Evolutionary conservation across 2,329 filamentous ascomycete species (phyloP).

Genomic region (Aulographum hederae): DNA sequence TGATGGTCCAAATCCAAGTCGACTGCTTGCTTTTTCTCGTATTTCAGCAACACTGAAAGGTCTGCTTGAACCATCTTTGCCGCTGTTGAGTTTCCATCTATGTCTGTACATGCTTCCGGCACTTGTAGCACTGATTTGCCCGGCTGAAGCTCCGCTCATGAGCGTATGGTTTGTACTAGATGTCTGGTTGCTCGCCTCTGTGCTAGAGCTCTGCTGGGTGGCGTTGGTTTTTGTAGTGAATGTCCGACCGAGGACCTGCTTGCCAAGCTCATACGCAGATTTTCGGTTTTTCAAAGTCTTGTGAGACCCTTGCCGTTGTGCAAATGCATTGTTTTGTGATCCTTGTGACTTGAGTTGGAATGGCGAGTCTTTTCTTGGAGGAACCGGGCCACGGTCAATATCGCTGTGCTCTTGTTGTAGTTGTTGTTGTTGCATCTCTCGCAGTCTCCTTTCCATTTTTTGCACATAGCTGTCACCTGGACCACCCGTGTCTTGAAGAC

Average conservation of each 20-base stretch:
- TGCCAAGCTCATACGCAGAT: constrained; percentile 62
- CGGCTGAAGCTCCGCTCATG: constrained; percentile 86
- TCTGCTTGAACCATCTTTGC: too few relatives aligned
- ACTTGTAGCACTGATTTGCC: constrained; percentile 84
- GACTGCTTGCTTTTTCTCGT: too few relatives aligned
- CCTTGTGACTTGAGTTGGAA: neutral
- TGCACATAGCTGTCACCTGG: constrained; percentile 73
- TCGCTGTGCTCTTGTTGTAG: constrained; percentile 6
- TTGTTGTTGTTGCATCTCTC: constrained; percentile 41
- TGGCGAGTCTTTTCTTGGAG: neutral
- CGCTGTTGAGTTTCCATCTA: too few relatives aligned
- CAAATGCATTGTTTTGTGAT: constrained; percentile 14
- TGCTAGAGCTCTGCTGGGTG: constrained; percentile 64
- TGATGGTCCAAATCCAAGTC: too few relatives aligned
- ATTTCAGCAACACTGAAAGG: too few relatives aligned
- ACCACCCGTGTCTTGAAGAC: constrained; percentile 37
- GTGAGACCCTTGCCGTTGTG: neutral
- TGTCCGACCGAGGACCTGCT: constrained; percentile 53
- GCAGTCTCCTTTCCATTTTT: constrained; percentile 72
- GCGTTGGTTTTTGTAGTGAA: constrained; percentile 77
- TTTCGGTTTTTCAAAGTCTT: constrained; percentile 40
- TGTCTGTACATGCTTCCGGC: constrained; percentile 91
- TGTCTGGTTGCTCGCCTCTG: constrained; percentile 48
- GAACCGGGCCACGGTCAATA: constrained; percentile 5
- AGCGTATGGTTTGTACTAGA: constrained; percentile 67